phyloP scores from a whole-genome alignment of 208 protist genomes.

The Acanthamoeba lenticulata region DNA sequence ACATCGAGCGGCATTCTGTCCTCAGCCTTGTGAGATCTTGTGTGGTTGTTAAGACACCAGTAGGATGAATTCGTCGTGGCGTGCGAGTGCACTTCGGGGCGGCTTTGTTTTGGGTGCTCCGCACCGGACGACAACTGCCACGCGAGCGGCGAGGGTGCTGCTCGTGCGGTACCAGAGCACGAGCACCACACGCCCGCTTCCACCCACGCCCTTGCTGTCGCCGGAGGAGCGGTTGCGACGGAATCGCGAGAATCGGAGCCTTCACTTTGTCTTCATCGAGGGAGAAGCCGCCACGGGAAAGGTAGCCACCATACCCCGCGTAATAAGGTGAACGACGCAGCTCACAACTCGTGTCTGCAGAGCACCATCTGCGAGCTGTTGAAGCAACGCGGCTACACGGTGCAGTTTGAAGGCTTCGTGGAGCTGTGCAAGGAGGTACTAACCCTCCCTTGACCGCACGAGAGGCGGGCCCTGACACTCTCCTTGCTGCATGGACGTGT shows the following conservation, averaged over 20 bases:
- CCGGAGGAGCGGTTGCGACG: background rate
- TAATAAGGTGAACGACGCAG: background rate
- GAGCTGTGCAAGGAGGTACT: constrained; percentile 57
- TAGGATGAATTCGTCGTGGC: no score
- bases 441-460: background rate
- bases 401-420: constrained; percentile 56
- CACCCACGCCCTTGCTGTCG: background rate
- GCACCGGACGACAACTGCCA: no score
- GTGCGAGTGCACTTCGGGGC: no score
- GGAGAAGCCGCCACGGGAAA: constrained; percentile 50
- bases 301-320: background rate
- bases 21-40: background rate
- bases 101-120: no score
- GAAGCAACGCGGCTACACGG: constrained; percentile 28
- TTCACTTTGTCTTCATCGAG: constrained; percentile 70
- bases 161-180: background rate
- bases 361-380: constrained; percentile 60
- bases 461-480: background rate
- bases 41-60: background rate
- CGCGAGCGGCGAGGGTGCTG: no score
- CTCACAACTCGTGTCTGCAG: background rate
- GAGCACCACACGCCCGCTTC: background rate
- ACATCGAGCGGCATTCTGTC: background rate
- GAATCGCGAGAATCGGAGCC: constrained; percentile 23
- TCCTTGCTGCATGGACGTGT: background rate